A percentile compares a stretch with the other conserved stretches of the same genome.
Conservation (phyloP, 2,329 filamentous ascomycete species). For the Penicillium sp. region DNA sequence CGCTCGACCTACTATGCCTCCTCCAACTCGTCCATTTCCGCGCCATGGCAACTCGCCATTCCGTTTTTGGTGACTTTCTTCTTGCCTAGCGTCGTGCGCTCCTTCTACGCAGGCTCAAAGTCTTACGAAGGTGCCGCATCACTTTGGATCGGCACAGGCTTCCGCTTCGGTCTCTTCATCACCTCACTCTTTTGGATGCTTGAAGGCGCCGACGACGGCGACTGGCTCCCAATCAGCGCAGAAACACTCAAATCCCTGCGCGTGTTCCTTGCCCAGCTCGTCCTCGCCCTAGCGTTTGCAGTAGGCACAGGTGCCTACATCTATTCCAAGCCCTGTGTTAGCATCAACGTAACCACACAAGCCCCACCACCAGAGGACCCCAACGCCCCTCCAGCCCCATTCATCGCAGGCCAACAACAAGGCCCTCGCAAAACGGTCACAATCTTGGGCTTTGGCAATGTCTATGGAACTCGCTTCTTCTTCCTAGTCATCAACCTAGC, state of each 20-base stretch:
- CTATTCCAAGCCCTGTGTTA: conserved; percentile 82
- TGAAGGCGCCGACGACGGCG: conserved; percentile 79
- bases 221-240: conserved; percentile 70
- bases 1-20: conserved; percentile 95
- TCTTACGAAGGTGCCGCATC: conserved; percentile 87
- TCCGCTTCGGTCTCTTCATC: conserved; percentile 74
- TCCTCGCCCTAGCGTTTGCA: conserved; percentile 76
- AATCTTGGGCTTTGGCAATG: conserved; percentile 87
- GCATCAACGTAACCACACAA: conserved; percentile 61
- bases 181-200: conserved; percentile 83
- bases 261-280: conserved; percentile 75
- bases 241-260: conserved; percentile 71
- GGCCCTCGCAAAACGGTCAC: conserved; percentile 58
- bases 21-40: conserved; percentile 85
- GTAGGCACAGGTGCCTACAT: conserved; percentile 83
- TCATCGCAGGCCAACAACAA: conserved; percentile 23
- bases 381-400: conserved; percentile 39
- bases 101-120: conserved; percentile 76
- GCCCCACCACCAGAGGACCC: conserved; percentile 35
- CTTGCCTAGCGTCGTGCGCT: conserved; percentile 77
- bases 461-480: conserved; percentile 88
- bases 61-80: conserved; percentile 72
- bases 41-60: conserved; percentile 82
- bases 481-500: conserved; percentile 78
- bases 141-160: conserved; percentile 77